These are phyloP conservation scores for Laetiporus sulphureus DNA, from an alignment of 1,284 basidiomycete species.

Conservation along the genomic window DNA sequence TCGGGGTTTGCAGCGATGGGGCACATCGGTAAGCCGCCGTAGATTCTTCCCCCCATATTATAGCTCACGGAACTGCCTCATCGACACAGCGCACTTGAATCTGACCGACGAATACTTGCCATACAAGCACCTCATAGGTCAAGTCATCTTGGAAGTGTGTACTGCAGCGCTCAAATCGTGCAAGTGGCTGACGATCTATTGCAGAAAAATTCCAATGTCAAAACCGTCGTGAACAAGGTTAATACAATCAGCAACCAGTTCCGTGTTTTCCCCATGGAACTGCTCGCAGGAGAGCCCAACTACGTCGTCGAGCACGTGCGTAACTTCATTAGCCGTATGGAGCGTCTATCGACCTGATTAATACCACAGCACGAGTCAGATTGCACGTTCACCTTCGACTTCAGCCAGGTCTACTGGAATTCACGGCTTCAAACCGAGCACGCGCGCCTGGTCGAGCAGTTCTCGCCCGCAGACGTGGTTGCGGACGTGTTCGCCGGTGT, in stretches of 20 bases:
- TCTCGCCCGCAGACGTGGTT: constrained; percentile 70
- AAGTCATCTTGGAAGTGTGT: constrained; percentile 85
- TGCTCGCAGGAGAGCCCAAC: constrained; percentile 86
- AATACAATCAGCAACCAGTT: constrained; percentile 85
- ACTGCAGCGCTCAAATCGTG: too few species aligned
- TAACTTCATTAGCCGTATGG: constrained; percentile 6
- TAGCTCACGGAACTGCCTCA: too few species aligned
- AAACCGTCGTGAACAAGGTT: constrained; percentile 95
- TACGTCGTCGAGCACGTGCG: constrained; percentile 81
- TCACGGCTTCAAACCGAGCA: constrained; percentile 92
- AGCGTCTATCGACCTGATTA: constrained; percentile 5
- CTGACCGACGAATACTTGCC: constrained; percentile 87
- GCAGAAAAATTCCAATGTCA: constrained; percentile 84
- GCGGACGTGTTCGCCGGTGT: constrained; percentile 97
- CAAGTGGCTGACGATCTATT: too few species aligned
- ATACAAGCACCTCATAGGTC: constrained; percentile 87
- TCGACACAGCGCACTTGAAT: constrained; percentile 85
- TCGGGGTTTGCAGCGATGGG: constrained; percentile 86
- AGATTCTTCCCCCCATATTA: too few species aligned
- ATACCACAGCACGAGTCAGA: constrained; percentile 65
- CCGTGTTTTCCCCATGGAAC: constrained; percentile 96
- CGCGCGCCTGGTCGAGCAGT: constrained; percentile 68
- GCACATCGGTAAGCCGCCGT: constrained; percentile 75
- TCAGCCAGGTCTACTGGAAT: constrained; percentile 97
- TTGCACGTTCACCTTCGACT: constrained; percentile 91